Evolutionary conservation across 2,329 filamentous ascomycete species (phyloP).

Genomic region (Aspergillus ruber): DNA sequence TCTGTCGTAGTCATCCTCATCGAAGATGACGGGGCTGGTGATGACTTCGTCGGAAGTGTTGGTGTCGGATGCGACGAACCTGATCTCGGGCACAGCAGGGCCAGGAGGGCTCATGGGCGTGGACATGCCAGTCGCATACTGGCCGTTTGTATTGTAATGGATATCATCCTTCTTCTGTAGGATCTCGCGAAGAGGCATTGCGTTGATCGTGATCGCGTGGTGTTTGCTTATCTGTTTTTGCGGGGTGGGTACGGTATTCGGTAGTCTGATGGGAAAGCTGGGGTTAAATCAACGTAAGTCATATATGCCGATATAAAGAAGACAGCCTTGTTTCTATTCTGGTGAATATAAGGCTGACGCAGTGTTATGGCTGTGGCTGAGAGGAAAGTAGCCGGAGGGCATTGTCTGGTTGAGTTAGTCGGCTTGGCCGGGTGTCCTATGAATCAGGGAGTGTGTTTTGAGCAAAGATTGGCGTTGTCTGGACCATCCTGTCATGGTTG

Average conservation of each 20-base stretch:
- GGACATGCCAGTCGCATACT: conserved; percentile 44
- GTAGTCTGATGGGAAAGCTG: not conserved
- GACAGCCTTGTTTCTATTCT: not conserved
- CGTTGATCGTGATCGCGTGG: conserved; percentile 5
- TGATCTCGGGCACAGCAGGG: conserved; percentile 58
- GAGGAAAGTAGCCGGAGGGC: not conserved
- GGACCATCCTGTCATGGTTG: too few relatives aligned
- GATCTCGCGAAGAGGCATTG: conserved; percentile 56
- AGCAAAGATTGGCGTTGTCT: too few relatives aligned
- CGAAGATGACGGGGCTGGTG: conserved; percentile 54
- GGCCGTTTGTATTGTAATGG: conserved; percentile 19
- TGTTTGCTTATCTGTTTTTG: not conserved
- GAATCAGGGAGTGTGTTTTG: not conserved
- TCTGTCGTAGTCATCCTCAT: conserved; percentile 31
- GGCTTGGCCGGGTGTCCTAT: not conserved
- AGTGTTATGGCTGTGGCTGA: not conserved
- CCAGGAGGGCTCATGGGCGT: conserved; percentile 16
- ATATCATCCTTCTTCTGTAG: conserved; percentile 58
- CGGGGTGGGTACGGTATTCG: conserved; percentile 1
- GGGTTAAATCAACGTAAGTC: not conserved
- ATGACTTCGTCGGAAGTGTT: conserved; percentile 74
- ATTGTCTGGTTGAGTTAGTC: not conserved
- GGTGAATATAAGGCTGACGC: not conserved
- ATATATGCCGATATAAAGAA: not conserved
- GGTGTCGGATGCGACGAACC: conserved; percentile 79